Base-by-base conservation (phyloP, 257 asterid species). In the Solanum arcanum region DNA sequence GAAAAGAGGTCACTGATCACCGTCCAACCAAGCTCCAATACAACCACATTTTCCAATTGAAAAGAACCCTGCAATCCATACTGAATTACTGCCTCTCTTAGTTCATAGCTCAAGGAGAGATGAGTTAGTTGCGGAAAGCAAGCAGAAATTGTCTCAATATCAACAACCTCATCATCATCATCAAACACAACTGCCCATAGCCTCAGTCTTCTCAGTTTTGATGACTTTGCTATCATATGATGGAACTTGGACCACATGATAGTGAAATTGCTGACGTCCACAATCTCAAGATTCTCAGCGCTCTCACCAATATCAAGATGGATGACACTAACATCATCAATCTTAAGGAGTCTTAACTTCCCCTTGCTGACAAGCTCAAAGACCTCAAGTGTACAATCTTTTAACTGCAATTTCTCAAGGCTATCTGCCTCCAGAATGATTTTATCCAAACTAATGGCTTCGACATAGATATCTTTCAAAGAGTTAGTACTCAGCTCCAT, bases 181-280 rank as follows among this genome's bases (percentile, higher is more conserved):
- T 96, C 99, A 89, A 96, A 96, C 75, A 96, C 97, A 49, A 96
- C 98, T 86, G 94, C 97, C 99, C 99, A 96, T 9, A 96, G 95
- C 89, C 98, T 92, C 49, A 96, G 98, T 89, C 87, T 91, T 90
- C 87, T 93, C 92, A 96, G 87, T 83, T 91, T 93, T 21, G 98
- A 89, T 4, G 99, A 95, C 86, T 93, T 92, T 62, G 99, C 93
- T 84, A 96, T 96, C 99, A 96, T 96, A 87, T 93, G 94, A 83
- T 93, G 97, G 90, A 96, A 96, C 87, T 95, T 96, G 1, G 96
- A 94, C 99, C 99, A 96, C 95, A 93, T 94, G 90, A 96, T 93
- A 0, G 99, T 95, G 90, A 96, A 96, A 92, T 94, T 96, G 92
- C 97, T 94, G 62, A 96, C 98, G 87, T 96, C 99, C 86, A 96